Conservation (phyloP, 345 rosid species). For the Excoecaria cochinchinensis region DNA sequence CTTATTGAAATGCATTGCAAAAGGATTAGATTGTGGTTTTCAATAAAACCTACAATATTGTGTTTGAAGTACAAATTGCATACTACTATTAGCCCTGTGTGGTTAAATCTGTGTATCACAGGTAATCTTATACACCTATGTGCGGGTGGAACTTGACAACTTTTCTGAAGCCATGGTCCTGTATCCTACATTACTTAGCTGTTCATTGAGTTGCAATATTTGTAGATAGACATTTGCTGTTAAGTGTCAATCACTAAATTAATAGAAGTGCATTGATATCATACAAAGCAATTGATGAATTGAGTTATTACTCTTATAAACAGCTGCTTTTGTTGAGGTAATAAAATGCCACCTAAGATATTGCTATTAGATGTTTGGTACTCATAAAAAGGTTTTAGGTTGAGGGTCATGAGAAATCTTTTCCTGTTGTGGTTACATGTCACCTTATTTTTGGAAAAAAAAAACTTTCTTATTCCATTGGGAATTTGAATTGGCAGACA, state of each 20-base stretch:
- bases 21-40: not conserved
- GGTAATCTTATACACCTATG: not conserved
- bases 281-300: not conserved
- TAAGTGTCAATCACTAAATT: not conserved
- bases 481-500: not conserved
- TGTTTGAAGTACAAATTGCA: too few species aligned
- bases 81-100: not conserved
- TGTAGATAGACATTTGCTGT: not conserved
- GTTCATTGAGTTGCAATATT: not conserved
- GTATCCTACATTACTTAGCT: not conserved
- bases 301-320: not conserved
- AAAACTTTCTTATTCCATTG: not conserved
- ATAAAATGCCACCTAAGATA: not conserved
- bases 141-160: not conserved
- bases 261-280: not conserved
- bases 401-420: not conserved
- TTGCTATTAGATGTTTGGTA: not conserved
- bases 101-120: not conserved
- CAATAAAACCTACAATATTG: not conserved
- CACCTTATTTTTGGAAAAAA: not conserved
- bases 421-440: not conserved
- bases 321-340: not conserved
- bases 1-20: not conserved
- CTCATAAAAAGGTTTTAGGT: not conserved
- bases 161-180: not conserved